Conservation (phyloP, 2,329 filamentous ascomycete genomes). For the Aspergillus fumigatiaffinis region DNA sequence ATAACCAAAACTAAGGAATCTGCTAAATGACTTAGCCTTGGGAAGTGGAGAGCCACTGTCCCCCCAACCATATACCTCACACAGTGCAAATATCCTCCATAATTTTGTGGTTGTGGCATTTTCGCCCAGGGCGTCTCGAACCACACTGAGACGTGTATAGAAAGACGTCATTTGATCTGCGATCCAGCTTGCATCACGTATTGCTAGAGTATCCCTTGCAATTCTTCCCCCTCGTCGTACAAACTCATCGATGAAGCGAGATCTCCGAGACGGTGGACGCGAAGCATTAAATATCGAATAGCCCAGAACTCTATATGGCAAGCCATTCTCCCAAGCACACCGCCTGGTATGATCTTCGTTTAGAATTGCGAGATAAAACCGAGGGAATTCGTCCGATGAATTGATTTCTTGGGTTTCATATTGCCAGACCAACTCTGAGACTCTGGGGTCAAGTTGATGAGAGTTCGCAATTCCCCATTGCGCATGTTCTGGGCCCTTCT, state of each 20-base stretch:
- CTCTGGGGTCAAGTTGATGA: conserved; percentile 44
- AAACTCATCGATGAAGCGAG: conserved; percentile 28
- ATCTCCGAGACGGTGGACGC: conserved; percentile 19
- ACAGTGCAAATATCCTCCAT: conserved; percentile 35
- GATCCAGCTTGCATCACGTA: conserved; percentile 20
- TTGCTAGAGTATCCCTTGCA: conserved; percentile 21
- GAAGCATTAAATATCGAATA: conserved; percentile 51
- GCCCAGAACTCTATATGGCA: conserved; percentile 48
- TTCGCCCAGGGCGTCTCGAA: conserved; percentile 12
- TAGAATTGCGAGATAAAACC: conserved; percentile 64
- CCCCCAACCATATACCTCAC: conserved; percentile 24
- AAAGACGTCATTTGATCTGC: conserved; percentile 16
- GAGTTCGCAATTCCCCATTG: conserved; percentile 2
- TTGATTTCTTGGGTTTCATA: conserved; percentile 24
- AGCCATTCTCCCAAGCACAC: conserved; percentile 56
- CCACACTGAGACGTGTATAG: conserved; percentile 17
- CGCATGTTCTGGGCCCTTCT: conserved; percentile 9
- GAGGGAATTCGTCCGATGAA: conserved; percentile 19
- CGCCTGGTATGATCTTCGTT: conserved; percentile 54
- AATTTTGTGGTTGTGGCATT: conserved; percentile 12
- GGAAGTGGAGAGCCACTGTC: conserved; percentile 12
- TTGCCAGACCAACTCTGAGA: conserved; percentile 51
- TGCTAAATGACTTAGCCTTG: conserved; percentile 15
- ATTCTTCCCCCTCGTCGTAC: conserved; percentile 36
- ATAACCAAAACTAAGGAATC: conserved; percentile 28